phyloP scores from a whole-genome alignment of 345 rosid species.

The Syzygium jambos region DNA sequence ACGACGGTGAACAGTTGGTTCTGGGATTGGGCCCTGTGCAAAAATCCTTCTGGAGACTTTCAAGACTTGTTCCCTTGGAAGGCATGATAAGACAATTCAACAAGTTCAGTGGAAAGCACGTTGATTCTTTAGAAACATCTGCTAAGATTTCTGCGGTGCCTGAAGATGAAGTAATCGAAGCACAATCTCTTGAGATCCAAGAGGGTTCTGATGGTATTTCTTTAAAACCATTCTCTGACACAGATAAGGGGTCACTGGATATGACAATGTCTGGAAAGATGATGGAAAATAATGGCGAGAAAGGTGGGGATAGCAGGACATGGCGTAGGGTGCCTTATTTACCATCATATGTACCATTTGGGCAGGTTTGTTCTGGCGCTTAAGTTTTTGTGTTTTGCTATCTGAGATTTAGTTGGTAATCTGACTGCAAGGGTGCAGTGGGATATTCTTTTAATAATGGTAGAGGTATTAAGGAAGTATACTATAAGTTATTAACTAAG shows the following conservation, averaged over 20 bases:
- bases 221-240: slow-evolving; percentile 63
- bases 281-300: slow-evolving; percentile 28
- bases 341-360: slow-evolving; percentile 96
- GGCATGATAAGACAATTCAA: slow-evolving; percentile 55
- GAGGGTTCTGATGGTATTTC: slow-evolving; percentile 94
- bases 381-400: background rate
- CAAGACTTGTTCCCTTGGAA: slow-evolving; percentile 79
- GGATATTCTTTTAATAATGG: background rate
- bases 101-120: slow-evolving; percentile 48
- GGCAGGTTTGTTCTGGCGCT: slow-evolving; percentile 45
- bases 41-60: slow-evolving; percentile 91
- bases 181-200: slow-evolving; percentile 87
- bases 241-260: slow-evolving; percentile 19
- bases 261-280: slow-evolving; percentile 23
- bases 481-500: background rate
- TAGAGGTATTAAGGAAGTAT: background rate
- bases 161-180: slow-evolving; percentile 58
- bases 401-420: background rate
- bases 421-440: background rate
- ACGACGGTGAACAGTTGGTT: slow-evolving; percentile 64
- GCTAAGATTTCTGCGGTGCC: slow-evolving; percentile 30
- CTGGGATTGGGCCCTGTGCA: slow-evolving; percentile 93
- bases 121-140: slow-evolving; percentile 31
- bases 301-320: slow-evolving; percentile 32
- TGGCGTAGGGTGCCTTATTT: slow-evolving; percentile 76